A percentile compares a stretch with the other conserved stretches of the same genome.
Conservation (phyloP, 78 protist species). For the Polysphondylium violaceum region DNA sequence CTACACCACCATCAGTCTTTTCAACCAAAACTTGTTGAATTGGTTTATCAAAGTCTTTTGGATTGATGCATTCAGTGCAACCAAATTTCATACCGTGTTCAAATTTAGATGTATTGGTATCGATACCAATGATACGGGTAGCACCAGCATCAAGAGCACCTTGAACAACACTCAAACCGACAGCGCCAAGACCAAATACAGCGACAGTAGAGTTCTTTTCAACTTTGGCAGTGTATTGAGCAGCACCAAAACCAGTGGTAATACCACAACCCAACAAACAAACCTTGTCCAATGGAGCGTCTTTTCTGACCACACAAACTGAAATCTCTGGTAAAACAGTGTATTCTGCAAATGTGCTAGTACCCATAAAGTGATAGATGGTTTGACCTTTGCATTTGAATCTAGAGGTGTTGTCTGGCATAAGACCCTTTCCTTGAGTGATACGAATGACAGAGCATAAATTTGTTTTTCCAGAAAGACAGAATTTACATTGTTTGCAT, state of each 20-base stretch:
- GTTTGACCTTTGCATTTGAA: slow-evolving; percentile 87
- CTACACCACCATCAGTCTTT: slow-evolving; percentile 87
- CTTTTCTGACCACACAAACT: slow-evolving; percentile 77
- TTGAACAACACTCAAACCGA: slow-evolving; percentile 83
- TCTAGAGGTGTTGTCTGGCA: slow-evolving; percentile 94
- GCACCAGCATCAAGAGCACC: slow-evolving; percentile 88
- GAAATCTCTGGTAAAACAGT: slow-evolving; percentile 95
- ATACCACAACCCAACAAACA: slow-evolving; percentile 83
- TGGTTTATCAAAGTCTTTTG: slow-evolving; percentile 74
- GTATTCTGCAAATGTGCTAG: slow-evolving; percentile 90
- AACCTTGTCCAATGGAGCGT: slow-evolving; percentile 86
- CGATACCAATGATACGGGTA: slow-evolving; percentile 91
- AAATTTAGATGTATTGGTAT: slow-evolving; percentile 90
- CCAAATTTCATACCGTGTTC: slow-evolving; percentile 90
- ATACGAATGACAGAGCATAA: slow-evolving; percentile 86
- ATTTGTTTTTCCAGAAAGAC: slow-evolving; percentile 90
- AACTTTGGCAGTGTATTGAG: slow-evolving; percentile 84
- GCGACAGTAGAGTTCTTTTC: slow-evolving; percentile 85
- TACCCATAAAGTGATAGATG: slow-evolving; percentile 92
- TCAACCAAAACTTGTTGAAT: slow-evolving; percentile 67
- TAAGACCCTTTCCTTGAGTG: slow-evolving; percentile 93
- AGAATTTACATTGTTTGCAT: slow-evolving; percentile 89
- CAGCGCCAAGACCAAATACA: slow-evolving; percentile 94
- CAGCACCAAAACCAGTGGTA: slow-evolving; percentile 91
- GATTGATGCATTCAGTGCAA: slow-evolving; percentile 94